A percentile compares a stretch with the other conserved stretches of the same genome.
phyloP scores from a whole-genome alignment of 495 filamentous ascomycete species.

The Cercophora scortea region DNA sequence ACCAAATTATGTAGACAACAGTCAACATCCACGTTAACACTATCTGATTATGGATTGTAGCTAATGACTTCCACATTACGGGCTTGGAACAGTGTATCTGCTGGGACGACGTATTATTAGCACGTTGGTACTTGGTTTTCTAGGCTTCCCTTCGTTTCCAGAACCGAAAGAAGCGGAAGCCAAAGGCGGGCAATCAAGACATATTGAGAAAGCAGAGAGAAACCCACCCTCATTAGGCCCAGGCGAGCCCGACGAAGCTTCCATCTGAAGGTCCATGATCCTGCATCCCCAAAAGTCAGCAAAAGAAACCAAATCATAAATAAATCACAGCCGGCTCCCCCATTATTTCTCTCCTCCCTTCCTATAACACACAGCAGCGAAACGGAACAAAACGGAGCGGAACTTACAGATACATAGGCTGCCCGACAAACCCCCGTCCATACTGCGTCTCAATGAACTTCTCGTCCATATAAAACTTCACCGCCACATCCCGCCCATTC shows the following conservation, averaged over 20 bases:
- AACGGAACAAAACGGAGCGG: background rate
- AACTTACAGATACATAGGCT: slow-evolving; percentile 40
- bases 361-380: background rate
- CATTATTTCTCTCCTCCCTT: background rate
- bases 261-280: slow-evolving; percentile 43
- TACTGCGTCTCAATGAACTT: slow-evolving; percentile 41
- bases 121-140: background rate
- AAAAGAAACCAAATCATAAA: background rate
- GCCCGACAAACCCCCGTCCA: slow-evolving; percentile 41
- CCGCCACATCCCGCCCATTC: slow-evolving; percentile 45
- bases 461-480: slow-evolving; percentile 49
- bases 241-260: slow-evolving; percentile 40
- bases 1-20: no score
- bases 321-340: no score
- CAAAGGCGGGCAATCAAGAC: background rate
- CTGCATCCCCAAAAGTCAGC: slow-evolving; percentile 13
- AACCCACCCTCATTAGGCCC: slow-evolving; percentile 33
- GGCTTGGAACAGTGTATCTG: slow-evolving; percentile 35
- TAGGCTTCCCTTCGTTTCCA: no score
- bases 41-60: slow-evolving; percentile 15
- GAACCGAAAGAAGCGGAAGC: background rate
- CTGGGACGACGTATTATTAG: background rate
- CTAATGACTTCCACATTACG: slow-evolving; percentile 31
- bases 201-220: background rate
- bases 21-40: no score